Percentiles rank a stretch among this genome's conserved stretches.
These are phyloP conservation scores for Alnus rubra DNA, from an alignment of 306 rosid genomes.

Conservation along the genomic window DNA sequence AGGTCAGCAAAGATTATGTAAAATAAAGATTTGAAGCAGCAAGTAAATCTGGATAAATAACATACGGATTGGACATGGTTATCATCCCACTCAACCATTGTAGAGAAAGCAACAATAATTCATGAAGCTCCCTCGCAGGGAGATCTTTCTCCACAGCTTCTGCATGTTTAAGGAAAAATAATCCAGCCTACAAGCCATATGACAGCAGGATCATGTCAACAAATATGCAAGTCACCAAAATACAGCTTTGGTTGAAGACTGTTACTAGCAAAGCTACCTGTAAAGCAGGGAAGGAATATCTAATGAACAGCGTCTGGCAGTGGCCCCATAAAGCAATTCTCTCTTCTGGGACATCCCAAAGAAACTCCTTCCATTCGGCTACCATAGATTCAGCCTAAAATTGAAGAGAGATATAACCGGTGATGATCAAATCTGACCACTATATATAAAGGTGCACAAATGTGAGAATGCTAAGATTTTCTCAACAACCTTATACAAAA, in stretches of 20 bases:
- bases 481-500: neutral
- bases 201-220: slow-evolving; percentile 21
- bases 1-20: slow-evolving; percentile 32
- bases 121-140: slow-evolving; percentile 96
- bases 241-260: slow-evolving; percentile 23
- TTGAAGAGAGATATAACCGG: neutral
- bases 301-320: slow-evolving; percentile 85
- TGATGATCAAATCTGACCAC: neutral
- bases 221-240: slow-evolving; percentile 27
- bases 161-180: slow-evolving; percentile 93
- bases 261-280: slow-evolving; percentile 57
- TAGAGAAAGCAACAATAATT: slow-evolving; percentile 78
- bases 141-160: slow-evolving; percentile 97
- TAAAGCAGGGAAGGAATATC: slow-evolving; percentile 91
- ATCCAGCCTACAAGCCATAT: slow-evolving; percentile 76
- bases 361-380: slow-evolving; percentile 95
- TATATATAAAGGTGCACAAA: neutral
- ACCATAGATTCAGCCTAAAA: slow-evolving; percentile 97
- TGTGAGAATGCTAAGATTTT: neutral
- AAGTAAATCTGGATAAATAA: slow-evolving; percentile 26
- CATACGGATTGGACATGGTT: slow-evolving; percentile 78
- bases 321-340: slow-evolving; percentile 92
- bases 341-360: slow-evolving; percentile 99
- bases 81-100: slow-evolving; percentile 99
- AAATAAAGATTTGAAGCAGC: slow-evolving; percentile 25